Percentiles rank a stretch among this genome's conserved stretches.
These are phyloP conservation scores for Exophiala sideris DNA, from an alignment of 2,329 filamentous ascomycete species.

Conservation along the genomic window DNA sequence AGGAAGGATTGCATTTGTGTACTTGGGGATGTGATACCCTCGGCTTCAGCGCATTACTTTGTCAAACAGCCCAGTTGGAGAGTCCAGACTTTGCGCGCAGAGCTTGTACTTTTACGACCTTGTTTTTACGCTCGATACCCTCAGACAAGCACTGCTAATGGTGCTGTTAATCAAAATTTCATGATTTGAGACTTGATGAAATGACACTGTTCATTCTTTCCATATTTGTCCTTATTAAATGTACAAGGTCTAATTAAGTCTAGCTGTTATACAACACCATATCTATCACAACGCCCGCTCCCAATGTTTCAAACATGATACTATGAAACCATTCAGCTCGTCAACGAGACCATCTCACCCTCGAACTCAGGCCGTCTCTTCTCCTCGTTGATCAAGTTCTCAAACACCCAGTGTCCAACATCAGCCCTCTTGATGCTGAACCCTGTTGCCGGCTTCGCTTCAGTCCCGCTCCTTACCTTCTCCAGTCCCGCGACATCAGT, in stretches of 20 bases:
- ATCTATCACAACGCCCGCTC: neutral
- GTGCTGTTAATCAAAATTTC: neutral
- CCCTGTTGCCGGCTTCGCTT: conserved; percentile 31
- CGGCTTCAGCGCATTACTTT: neutral
- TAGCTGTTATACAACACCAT: neutral
- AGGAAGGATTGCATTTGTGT: neutral
- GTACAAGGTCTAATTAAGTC: neutral
- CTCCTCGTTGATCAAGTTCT: conserved; percentile 27
- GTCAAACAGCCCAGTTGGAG: neutral
- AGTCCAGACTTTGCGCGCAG: neutral
- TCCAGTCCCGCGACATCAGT: conserved; percentile 28
- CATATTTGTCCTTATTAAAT: neutral
- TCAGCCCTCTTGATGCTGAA: conserved; percentile 37
- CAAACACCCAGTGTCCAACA: conserved; percentile 37
- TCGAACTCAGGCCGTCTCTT: conserved; percentile 20
- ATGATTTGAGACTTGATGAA: neutral
- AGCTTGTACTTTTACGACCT: neutral
- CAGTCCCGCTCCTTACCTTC: conserved; percentile 32
- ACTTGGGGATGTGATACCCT: neutral
- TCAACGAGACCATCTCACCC: conserved; percentile 29
- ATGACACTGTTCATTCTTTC: neutral
- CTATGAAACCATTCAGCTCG: conserved; percentile 6
- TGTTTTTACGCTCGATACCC: neutral
- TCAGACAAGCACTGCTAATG: neutral
- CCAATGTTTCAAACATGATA: neutral